Evolutionary conservation across 345 rosid genomes (phyloP).

Genomic region (Nephelium lappaceum): DNA sequence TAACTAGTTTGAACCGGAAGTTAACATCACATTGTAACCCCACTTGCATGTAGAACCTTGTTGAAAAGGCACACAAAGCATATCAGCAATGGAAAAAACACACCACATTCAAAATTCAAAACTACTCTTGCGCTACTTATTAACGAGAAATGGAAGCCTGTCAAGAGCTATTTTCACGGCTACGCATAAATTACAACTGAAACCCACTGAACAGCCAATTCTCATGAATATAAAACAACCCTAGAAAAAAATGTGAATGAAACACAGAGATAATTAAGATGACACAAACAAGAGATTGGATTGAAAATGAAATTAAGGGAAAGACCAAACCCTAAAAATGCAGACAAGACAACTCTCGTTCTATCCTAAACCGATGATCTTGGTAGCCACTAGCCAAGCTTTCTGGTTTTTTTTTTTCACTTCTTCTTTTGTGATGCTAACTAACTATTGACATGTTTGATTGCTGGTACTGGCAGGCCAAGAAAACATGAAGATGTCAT

Average conservation of each 20-base stretch:
- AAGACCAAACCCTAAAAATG: neutral
- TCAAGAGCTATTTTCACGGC: neutral
- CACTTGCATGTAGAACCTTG: neutral
- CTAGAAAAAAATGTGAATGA: too few relatives aligned
- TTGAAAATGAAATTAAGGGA: neutral
- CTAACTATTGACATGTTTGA: conserved; percentile 38
- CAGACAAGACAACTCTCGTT: neutral
- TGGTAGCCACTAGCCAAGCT: neutral
- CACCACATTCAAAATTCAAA: neutral
- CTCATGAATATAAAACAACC: neutral
- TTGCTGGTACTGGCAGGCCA: conserved; percentile 38
- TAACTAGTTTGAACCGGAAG: neutral
- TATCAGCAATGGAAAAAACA: neutral
- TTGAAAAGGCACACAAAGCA: neutral
- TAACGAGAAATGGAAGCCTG: neutral
- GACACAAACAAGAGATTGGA: neutral
- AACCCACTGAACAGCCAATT: neutral
- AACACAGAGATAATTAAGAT: neutral
- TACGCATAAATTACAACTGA: neutral
- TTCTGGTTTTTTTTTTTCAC: neutral
- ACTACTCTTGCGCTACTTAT: neutral
- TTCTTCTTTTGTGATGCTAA: neutral
- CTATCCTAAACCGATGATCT: neutral
- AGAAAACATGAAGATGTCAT: conserved; percentile 34
- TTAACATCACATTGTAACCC: neutral